Percentiles rank a stretch among this genome's conserved stretches.
phyloP scores from a whole-genome alignment of 805 yeast genomes.

The Saccharomycopsis schoenii region DNA sequence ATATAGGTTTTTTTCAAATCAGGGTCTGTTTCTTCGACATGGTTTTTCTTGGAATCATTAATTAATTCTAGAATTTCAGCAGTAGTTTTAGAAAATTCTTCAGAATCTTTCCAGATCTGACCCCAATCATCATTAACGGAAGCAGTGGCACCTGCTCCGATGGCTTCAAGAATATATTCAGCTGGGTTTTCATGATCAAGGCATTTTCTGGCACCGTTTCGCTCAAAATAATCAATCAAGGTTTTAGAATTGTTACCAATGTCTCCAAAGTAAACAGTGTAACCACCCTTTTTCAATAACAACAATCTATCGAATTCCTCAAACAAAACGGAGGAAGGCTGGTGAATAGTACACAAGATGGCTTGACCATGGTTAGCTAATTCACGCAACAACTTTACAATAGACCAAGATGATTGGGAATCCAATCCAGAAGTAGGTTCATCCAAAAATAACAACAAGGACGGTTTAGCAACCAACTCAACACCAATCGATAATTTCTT shows the following conservation, averaged over 20 bases:
- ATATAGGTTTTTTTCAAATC: slow-evolving; percentile 29
- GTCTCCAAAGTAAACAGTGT: slow-evolving; percentile 53
- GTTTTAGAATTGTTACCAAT: slow-evolving; percentile 46
- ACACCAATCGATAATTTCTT: slow-evolving; percentile 46
- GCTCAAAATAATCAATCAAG: slow-evolving; percentile 52
- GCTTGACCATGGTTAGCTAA: slow-evolving; percentile 40
- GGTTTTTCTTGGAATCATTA: neutral
- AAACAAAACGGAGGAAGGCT: slow-evolving; percentile 42
- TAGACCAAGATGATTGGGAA: slow-evolving; percentile 46
- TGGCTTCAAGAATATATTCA: slow-evolving; percentile 60
- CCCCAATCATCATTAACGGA: slow-evolving; percentile 46
- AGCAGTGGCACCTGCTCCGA: slow-evolving; percentile 74
- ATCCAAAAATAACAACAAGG: slow-evolving; percentile 43
- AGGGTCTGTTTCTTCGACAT: slow-evolving; percentile 17
- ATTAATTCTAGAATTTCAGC: slow-evolving; percentile 25
- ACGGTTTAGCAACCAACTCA: slow-evolving; percentile 46
- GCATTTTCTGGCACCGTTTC: slow-evolving; percentile 57
- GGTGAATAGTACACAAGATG: slow-evolving; percentile 47
- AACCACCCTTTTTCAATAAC: slow-evolving; percentile 41
- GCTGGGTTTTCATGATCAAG: slow-evolving; percentile 53
- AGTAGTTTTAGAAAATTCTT: slow-evolving; percentile 25
- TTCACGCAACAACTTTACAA: slow-evolving; percentile 34
- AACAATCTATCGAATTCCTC: slow-evolving; percentile 39
- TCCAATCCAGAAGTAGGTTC: slow-evolving; percentile 56
- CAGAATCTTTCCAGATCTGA: slow-evolving; percentile 45